These are phyloP conservation scores for Pythium folliculosum DNA, from an alignment of 352 stramenopile species.

Conservation along the genomic window DNA sequence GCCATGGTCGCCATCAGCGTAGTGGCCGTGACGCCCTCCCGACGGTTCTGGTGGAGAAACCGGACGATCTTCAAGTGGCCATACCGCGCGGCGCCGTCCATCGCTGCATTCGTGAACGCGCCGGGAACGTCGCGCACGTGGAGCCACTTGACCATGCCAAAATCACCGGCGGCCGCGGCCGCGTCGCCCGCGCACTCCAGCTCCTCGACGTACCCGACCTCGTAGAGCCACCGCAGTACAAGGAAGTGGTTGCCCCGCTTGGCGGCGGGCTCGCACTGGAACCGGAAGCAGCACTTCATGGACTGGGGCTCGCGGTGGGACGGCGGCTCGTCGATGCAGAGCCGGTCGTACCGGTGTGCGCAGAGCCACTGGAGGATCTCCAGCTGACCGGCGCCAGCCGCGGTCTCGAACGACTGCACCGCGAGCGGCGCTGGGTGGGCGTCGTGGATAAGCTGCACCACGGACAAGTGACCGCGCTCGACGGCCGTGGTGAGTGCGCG, in stretches of 20 bases:
- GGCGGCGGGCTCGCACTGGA: slow-evolving; percentile 3
- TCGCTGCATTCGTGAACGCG: slow-evolving; percentile 6
- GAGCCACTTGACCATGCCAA: slow-evolving; percentile 26
- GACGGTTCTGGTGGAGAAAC: slow-evolving; percentile 15
- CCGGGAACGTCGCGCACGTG: neutral
- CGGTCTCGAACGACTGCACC: slow-evolving; percentile 15
- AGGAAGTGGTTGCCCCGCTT: slow-evolving; percentile 12
- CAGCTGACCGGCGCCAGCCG: slow-evolving; percentile 11
- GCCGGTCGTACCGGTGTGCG: slow-evolving; percentile 15
- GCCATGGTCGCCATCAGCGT: slow-evolving; percentile 16
- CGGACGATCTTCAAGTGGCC: slow-evolving; percentile 14
- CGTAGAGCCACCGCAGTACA: slow-evolving; percentile 23
- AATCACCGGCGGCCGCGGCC: slow-evolving; percentile 4
- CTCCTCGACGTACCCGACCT: slow-evolving; percentile 4
- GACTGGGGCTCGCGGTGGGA: neutral
- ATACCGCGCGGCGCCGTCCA: slow-evolving; percentile 5
- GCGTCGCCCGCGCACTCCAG: slow-evolving; percentile 14
- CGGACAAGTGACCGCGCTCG: slow-evolving; percentile 9
- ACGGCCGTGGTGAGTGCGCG: slow-evolving; percentile 18
- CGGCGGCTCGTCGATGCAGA: slow-evolving; percentile 23
- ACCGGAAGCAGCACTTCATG: slow-evolving; percentile 19
- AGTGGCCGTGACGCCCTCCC: neutral
- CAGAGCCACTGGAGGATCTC: slow-evolving; percentile 27
- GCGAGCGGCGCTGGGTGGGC: slow-evolving; percentile 15
- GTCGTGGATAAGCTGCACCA: slow-evolving; percentile 18